phyloP scores from a whole-genome alignment of 495 filamentous ascomycete genomes.

The Cudoniella acicularis region DNA sequence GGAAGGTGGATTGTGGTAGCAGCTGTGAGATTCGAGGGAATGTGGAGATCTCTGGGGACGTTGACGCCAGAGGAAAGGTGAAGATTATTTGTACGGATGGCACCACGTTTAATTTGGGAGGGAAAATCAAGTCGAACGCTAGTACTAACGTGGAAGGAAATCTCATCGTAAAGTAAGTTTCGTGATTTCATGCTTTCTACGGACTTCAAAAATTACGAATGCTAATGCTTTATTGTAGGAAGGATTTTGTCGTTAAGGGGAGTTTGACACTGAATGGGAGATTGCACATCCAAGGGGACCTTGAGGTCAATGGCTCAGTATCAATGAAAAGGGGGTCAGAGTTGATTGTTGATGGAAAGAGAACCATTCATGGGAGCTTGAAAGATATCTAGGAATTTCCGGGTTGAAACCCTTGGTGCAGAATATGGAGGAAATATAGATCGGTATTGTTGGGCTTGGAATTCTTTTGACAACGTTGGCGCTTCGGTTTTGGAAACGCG shows the following conservation, averaged over 20 bases:
- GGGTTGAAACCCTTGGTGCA: background rate
- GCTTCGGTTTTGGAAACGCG: no score
- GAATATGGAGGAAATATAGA: no score
- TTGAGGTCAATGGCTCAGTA: conserved; percentile 15
- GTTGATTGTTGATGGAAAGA: conserved; percentile 22
- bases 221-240: no score
- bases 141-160: conserved; percentile 5
- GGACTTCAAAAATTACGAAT: no score
- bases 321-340: conserved; percentile 7
- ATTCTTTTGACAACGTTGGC: no score
- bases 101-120: background rate
- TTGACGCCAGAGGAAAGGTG: conserved; percentile 1
- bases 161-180: conserved; percentile 7
- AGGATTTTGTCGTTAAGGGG: background rate
- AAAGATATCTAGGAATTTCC: background rate
- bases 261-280: conserved; percentile 10
- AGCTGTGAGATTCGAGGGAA: conserved; percentile 13
- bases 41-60: conserved; percentile 9
- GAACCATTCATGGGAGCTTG: conserved; percentile 19
- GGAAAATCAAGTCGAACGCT: background rate
- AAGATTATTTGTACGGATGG: background rate
- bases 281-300: conserved; percentile 13
- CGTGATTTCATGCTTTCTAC: background rate
- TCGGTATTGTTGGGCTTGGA: no score
- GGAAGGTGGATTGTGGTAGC: conserved; percentile 10